A percentile compares a stretch with the other conserved stretches of the same genome.
phyloP scores from a whole-genome alignment of 495 filamentous ascomycete species.

The Hyaloscypha variabilis region DNA sequence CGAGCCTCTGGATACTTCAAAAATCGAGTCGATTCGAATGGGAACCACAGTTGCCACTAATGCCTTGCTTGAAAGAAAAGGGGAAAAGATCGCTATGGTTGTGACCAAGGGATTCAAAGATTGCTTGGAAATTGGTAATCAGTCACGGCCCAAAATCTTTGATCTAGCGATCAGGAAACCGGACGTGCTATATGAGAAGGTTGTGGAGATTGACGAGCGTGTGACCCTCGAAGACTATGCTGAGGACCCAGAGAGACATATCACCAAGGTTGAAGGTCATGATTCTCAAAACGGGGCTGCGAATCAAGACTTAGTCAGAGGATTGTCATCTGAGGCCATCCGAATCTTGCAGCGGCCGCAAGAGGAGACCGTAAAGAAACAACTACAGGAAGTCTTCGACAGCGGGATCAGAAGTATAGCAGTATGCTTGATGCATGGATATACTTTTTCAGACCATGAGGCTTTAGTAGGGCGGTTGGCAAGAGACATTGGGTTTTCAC shows the following conservation, averaged over 20 bases:
- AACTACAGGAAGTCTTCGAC: conserved; percentile 62
- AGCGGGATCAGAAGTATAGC: conserved; percentile 70
- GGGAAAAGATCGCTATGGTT: conserved; percentile 86
- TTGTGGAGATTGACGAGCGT: conserved; percentile 80
- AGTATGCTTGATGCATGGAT: conserved; percentile 80
- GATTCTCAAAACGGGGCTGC: conserved; percentile 47
- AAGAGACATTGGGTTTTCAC: conserved; percentile 70
- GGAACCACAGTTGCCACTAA: conserved; percentile 91
- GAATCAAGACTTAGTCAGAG: conserved; percentile 56
- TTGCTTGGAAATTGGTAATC: conserved; percentile 85
- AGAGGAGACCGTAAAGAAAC: conserved; percentile 49
- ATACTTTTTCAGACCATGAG: conserved; percentile 80
- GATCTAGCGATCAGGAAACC: conserved; percentile 80
- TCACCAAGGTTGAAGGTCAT: conserved; percentile 50
- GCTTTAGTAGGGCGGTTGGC: conserved; percentile 68
- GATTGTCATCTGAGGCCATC: conserved; percentile 70
- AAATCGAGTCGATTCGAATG: conserved; percentile 86
- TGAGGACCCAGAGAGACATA: conserved; percentile 68
- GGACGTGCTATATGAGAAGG: conserved; percentile 73
- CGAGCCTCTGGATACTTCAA: conserved; percentile 77
- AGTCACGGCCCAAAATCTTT: conserved; percentile 82
- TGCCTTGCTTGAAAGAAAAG: conserved; percentile 89
- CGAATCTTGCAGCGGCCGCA: conserved; percentile 64
- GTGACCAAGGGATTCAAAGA: conserved; percentile 95
- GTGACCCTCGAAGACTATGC: conserved; percentile 90